Evolutionary conservation across 2,329 filamentous ascomycete genomes (phyloP).

Genomic region (Helicocarpus griseus): DNA sequence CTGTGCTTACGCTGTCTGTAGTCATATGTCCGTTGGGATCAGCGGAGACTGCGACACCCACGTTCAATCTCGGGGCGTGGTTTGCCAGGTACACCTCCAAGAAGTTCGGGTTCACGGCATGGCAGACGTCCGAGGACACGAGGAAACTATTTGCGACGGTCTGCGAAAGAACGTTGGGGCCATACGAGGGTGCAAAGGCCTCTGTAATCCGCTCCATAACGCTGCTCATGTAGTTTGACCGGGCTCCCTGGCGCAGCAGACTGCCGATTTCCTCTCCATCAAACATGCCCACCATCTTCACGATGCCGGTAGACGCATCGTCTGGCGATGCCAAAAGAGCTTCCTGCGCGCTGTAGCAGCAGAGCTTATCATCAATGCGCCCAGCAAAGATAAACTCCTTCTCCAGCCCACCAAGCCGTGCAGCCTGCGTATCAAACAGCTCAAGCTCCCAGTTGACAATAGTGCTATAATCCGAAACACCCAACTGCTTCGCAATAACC

Average conservation of each 20-base stretch:
- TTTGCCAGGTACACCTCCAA: slow-evolving; percentile 69
- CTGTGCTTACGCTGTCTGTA: slow-evolving; percentile 76
- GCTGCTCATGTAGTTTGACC: slow-evolving; percentile 75
- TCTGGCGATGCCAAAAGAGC: slow-evolving; percentile 62
- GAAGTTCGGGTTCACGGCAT: slow-evolving; percentile 94
- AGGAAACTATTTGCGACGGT: slow-evolving; percentile 90
- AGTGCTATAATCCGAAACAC: slow-evolving; percentile 57
- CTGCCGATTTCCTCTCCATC: slow-evolving; percentile 97
- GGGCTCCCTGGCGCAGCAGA: slow-evolving; percentile 78
- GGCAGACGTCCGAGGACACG: slow-evolving; percentile 83
- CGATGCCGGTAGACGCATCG: slow-evolving; percentile 45
- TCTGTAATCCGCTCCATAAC: slow-evolving; percentile 72
- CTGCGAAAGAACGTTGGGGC: slow-evolving; percentile 56
- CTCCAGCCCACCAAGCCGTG: slow-evolving; percentile 71
- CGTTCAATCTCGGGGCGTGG: slow-evolving; percentile 80
- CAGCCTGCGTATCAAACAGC: slow-evolving; percentile 82
- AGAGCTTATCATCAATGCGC: slow-evolving; percentile 94
- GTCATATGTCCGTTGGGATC: slow-evolving; percentile 96
- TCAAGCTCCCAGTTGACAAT: slow-evolving; percentile 97
- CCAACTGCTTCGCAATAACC: slow-evolving; percentile 69
- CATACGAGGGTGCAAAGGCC: slow-evolving; percentile 43
- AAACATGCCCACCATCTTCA: slow-evolving; percentile 89
- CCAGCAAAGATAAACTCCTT: slow-evolving; percentile 92
- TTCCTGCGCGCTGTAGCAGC: slow-evolving; percentile 83
- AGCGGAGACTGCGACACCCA: slow-evolving; percentile 68